Conservation (phyloP, 352 stramenopile species). For the Globisporangium uncinulatum region DNA sequence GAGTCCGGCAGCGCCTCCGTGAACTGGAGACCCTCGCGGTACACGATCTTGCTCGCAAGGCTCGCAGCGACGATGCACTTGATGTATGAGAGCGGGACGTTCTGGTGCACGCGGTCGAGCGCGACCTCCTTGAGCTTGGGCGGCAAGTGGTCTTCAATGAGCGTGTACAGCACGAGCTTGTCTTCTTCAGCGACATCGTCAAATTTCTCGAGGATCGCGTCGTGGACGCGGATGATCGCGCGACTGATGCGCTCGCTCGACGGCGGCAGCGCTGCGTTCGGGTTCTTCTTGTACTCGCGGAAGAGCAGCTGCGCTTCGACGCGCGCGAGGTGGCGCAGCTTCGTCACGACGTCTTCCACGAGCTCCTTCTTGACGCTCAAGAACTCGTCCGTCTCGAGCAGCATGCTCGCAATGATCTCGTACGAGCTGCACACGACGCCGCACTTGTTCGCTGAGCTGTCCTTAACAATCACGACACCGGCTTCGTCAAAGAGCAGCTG, state of each 20-base stretch:
- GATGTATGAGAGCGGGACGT: constrained; percentile 95
- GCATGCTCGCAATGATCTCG: constrained; percentile 91
- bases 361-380: constrained; percentile 92
- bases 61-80: constrained; percentile 95
- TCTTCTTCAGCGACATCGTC: constrained; percentile 87
- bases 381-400: constrained; percentile 96
- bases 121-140: constrained; percentile 91
- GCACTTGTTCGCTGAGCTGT: constrained; percentile 93
- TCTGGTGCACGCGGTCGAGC: constrained; percentile 89
- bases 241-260: constrained; percentile 94
- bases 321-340: constrained; percentile 89
- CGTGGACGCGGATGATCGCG: constrained; percentile 95
- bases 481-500: constrained; percentile 93
- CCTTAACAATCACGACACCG: constrained; percentile 96
- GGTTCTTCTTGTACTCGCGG: constrained; percentile 94
- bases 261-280: constrained; percentile 78
- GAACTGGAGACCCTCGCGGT: constrained; percentile 96
- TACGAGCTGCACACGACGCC: constrained; percentile 83
- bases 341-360: constrained; percentile 93
- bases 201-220: constrained; percentile 91
- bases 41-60: constrained; percentile 97
- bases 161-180: constrained; percentile 70
- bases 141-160: constrained; percentile 91
- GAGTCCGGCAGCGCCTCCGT: constrained; percentile 89
- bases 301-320: constrained; percentile 97